These are phyloP conservation scores for Mycena latifolia DNA, from an alignment of 768 basidiomycete genomes.

Conservation along the genomic window DNA sequence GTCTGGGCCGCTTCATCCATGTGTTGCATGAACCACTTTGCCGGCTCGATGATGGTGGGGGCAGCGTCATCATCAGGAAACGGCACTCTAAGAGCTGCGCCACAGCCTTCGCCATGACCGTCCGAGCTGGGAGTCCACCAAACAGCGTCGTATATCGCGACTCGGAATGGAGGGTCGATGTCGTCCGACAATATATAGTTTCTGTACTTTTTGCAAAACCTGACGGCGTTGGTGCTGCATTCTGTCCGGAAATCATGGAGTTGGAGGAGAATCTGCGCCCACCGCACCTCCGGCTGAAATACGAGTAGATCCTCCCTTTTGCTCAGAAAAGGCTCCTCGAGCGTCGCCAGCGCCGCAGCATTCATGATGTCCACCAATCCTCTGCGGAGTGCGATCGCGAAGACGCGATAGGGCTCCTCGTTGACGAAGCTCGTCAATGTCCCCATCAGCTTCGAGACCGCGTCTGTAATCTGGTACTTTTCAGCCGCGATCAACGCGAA, in stretches of 20 bases:
- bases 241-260: neutral
- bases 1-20: neutral
- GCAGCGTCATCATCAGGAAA: neutral
- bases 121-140: neutral
- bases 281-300: no score
- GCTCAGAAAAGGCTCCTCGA: neutral
- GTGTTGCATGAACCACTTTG: neutral
- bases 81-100: neutral
- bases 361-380: neutral
- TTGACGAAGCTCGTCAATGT: neutral
- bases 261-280: neutral
- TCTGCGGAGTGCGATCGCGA: neutral
- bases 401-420: neutral
- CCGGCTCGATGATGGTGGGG: neutral
- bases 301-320: neutral
- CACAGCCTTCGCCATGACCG: neutral
- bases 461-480: neutral
- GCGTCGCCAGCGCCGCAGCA: slow-evolving; percentile 6
- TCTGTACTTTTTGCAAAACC: neutral
- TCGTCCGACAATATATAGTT: neutral
- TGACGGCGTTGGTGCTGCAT: neutral
- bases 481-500: neutral
- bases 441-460: neutral
- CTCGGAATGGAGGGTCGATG: neutral
- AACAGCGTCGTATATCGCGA: neutral